These are phyloP conservation scores for Phytophthora kernoviae DNA, from an alignment of 352 stramenopile genomes.

Conservation along the genomic window DNA sequence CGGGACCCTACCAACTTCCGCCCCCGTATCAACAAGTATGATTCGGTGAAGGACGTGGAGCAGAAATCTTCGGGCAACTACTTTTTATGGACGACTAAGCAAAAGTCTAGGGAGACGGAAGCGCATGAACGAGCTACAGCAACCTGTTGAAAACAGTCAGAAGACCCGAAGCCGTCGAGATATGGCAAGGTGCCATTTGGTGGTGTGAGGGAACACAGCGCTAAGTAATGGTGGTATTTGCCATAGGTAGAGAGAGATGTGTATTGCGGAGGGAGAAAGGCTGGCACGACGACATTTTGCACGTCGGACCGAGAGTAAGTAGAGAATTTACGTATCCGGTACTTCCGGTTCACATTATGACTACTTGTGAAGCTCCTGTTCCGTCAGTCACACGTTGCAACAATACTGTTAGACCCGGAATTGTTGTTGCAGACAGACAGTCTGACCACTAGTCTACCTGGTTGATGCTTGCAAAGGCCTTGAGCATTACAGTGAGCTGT, in stretches of 20 bases:
- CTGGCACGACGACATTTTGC: constrained; percentile 5
- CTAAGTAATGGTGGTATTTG: no score
- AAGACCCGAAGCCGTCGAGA: constrained; percentile 5
- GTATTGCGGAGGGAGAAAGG: constrained; percentile 15
- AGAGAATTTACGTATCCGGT: constrained; percentile 35
- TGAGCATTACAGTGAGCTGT: constrained; percentile 42
- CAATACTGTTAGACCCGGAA: not conserved
- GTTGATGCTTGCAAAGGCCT: constrained; percentile 42
- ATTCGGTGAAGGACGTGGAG: constrained; percentile 97
- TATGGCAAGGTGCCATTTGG: constrained; percentile 8
- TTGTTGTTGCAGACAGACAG: not conserved
- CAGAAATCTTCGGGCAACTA: constrained; percentile 98
- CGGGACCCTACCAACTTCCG: constrained; percentile 99
- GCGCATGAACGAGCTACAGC: constrained; percentile 10
- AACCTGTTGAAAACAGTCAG: constrained; percentile 4
- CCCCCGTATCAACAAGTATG: constrained; percentile 96
- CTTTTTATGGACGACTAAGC: constrained; percentile 98
- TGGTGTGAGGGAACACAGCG: no score
- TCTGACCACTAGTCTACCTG: constrained; percentile 25
- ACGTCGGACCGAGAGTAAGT: constrained; percentile 17
- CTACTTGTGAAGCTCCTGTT: constrained; percentile 21
- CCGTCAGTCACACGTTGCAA: not conserved
- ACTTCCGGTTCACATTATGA: constrained; percentile 22
- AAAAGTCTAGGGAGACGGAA: constrained; percentile 22
- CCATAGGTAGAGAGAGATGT: constrained; percentile 14